These are phyloP conservation scores for Fusarium abutilonis DNA, from an alignment of 2,329 filamentous ascomycete genomes.

Conservation along the genomic window DNA sequence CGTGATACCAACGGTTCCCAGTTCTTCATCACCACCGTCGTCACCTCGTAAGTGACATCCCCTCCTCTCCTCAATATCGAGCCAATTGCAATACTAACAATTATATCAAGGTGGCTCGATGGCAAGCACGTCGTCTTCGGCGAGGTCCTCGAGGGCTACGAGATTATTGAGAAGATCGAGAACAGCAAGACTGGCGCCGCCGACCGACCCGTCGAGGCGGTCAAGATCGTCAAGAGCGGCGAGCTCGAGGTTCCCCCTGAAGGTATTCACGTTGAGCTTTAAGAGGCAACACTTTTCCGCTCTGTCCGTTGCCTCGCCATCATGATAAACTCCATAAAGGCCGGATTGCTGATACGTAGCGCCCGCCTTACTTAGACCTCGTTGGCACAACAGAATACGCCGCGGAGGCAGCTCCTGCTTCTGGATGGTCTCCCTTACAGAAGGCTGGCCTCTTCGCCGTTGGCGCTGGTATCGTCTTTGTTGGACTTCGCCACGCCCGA, in stretches of 20 bases:
- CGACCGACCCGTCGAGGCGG: conserved; percentile 73
- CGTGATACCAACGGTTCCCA: conserved; percentile 89
- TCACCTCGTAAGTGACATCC: conserved; percentile 70
- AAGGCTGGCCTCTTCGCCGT: conserved; percentile 39
- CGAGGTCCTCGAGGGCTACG: conserved; percentile 87
- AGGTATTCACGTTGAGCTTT: conserved; percentile 94
- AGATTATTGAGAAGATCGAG: conserved; percentile 82
- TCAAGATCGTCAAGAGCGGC: conserved; percentile 86
- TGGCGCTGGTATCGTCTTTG: conserved; percentile 34
- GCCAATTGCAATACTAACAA: conserved; percentile 10
- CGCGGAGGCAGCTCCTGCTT: conserved; percentile 13
- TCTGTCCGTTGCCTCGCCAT: conserved; percentile 38
- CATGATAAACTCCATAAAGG: conserved; percentile 19
- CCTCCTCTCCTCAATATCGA: background rate
- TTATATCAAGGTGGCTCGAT: conserved; percentile 74
- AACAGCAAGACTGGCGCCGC: conserved; percentile 68
- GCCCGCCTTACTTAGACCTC: conserved; percentile 43
- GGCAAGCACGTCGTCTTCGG: conserved; percentile 88
- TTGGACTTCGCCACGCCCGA: conserved; percentile 38
- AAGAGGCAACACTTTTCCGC: conserved; percentile 53
- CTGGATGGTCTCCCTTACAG: conserved; percentile 39
- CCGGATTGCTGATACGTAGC: conserved; percentile 51
- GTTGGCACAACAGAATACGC: conserved; percentile 40
- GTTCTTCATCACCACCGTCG: conserved; percentile 89
- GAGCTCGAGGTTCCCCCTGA: conserved; percentile 84